Evolutionary conservation across 768 basidiomycete species (phyloP), one percentile per base, ranked within the genome.

Genomic region (Suillus subaureus): DNA sequence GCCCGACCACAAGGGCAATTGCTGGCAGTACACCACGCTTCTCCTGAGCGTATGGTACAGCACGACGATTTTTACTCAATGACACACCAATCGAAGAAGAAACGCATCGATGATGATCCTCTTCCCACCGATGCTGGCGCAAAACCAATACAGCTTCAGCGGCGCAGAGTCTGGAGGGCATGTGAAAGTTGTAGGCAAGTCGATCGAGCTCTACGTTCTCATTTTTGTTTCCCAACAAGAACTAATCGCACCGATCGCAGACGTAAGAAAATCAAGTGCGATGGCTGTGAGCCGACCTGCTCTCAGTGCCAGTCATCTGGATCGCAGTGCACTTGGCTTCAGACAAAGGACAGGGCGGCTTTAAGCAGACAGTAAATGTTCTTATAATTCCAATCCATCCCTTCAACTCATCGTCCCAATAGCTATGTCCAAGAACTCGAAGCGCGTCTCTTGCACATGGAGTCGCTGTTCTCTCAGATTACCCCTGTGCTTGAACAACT

Each of bases 391-490:
- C 37, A 26, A 52, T 33, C 43, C 63, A 40, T 62, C 63, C 64
- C 68, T 65, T 31, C 69, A 31, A 70, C 69, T 72, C 67, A 75
- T 67, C 28, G 56, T 52, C 52, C 21, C 60, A 69, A 23, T 64
- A 94, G 93, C 74, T 95, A 95, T 83, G 93, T 95, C 2, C 93
- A 95, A 75, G 94, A 95, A 74, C 89, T 95, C 51, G 93, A 95
- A 81, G 90, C 92, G 23, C 87, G 93, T 60, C 81, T 95, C 33
- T 81, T 94, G 64, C 92, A 94, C 74, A 93, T 95, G 92, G 94
- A 95, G 75, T 86, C 87, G 3, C 77, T 95, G n/a, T 93, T 94
- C 76, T 80, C 86, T 57, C 92, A 95, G 79, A 86, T 93, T 71
- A 86, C 92, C 4, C 92, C 92, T 61, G 87, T 88, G 64, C 85